phyloP scores from a whole-genome alignment of 805 yeast genomes.

The Maudiozyma bulderi region DNA sequence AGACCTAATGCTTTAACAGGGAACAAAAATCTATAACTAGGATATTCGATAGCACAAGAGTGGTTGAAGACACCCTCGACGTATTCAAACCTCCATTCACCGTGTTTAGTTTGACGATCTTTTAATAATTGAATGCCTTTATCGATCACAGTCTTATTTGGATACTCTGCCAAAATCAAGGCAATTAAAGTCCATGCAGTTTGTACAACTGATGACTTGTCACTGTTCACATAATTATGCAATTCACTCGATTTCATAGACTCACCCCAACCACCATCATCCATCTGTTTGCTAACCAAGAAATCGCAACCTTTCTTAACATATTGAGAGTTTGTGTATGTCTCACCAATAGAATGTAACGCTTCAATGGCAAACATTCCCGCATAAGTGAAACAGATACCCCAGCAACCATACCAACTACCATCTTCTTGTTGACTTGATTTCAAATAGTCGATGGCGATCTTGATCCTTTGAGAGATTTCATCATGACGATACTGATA shows the following conservation, averaged over 20 bases:
- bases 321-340: constrained; percentile 48
- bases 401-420: constrained; percentile 98
- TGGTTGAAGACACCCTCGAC: constrained; percentile 96
- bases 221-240: constrained; percentile 58
- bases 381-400: constrained; percentile 90
- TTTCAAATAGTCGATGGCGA: constrained; percentile 66
- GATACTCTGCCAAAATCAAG: constrained; percentile 70
- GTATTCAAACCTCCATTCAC: constrained; percentile 79
- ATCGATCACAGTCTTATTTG: constrained; percentile 51
- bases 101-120: constrained; percentile 56
- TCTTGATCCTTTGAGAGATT: constrained; percentile 56
- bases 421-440: constrained; percentile 70
- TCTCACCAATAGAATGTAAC: constrained; percentile 54
- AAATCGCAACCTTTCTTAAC: constrained; percentile 81
- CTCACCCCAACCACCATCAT: constrained; percentile 98
- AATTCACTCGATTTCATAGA: constrained; percentile 84
- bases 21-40: constrained; percentile 81
- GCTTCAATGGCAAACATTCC: constrained; percentile 98
- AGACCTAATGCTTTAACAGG: constrained; percentile 90
- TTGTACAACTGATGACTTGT: constrained; percentile 65
- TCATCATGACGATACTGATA: constrained; percentile 58
- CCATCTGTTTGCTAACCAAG: constrained; percentile 59
- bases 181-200: constrained; percentile 91
- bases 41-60: constrained; percentile 89
- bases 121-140: constrained; percentile 56